phyloP scores from a whole-genome alignment of 2,329 filamentous ascomycete species.

The Hirsutella rhossiliensis region DNA sequence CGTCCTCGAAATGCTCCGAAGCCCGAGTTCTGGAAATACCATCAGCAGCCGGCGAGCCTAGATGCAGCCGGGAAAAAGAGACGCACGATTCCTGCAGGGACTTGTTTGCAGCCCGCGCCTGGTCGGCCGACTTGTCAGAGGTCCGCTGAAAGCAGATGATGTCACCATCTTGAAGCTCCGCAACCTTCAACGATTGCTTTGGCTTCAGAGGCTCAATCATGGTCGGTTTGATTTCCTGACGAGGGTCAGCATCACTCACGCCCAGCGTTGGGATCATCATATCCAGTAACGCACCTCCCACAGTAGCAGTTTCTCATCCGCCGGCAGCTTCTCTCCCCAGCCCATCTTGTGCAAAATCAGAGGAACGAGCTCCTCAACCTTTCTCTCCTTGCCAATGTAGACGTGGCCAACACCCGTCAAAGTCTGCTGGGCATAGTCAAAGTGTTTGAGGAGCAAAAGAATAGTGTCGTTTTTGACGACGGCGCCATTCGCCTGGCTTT shows the following conservation, averaged over 20 bases:
- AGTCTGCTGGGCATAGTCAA: constrained; percentile 65
- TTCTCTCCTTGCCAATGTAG: constrained; percentile 80
- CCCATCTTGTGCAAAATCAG: constrained; percentile 72
- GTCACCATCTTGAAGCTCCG: constrained; percentile 93
- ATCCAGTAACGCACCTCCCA: constrained; percentile 49
- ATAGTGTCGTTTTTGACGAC: constrained; percentile 52
- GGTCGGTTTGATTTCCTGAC: constrained; percentile 80
- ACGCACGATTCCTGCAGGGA: constrained; percentile 19
- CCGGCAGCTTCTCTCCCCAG: constrained; percentile 65
- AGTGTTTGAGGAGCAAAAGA: constrained; percentile 85
- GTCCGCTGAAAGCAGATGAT: constrained; percentile 86
- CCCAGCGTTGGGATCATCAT: background rate
- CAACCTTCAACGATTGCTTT: constrained; percentile 78
- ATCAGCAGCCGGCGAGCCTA: background rate
- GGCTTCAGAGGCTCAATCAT: constrained; percentile 95
- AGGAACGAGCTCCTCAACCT: constrained; percentile 71
- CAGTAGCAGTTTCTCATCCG: constrained; percentile 50
- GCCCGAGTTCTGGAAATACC: constrained; percentile 7
- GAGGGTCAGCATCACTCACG: background rate
- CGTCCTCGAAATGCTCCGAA: constrained; percentile 52
- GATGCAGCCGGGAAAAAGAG: too few relatives aligned
- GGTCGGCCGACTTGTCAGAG: constrained; percentile 28
- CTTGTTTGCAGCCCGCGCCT: constrained; percentile 15
- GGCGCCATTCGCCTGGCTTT: constrained; percentile 42
- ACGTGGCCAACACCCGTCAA: constrained; percentile 69